Evolutionary conservation across 441 rosid genomes (phyloP), one percentile per base, ranked within the genome.

Genomic region (Omphalea diandra): DNA sequence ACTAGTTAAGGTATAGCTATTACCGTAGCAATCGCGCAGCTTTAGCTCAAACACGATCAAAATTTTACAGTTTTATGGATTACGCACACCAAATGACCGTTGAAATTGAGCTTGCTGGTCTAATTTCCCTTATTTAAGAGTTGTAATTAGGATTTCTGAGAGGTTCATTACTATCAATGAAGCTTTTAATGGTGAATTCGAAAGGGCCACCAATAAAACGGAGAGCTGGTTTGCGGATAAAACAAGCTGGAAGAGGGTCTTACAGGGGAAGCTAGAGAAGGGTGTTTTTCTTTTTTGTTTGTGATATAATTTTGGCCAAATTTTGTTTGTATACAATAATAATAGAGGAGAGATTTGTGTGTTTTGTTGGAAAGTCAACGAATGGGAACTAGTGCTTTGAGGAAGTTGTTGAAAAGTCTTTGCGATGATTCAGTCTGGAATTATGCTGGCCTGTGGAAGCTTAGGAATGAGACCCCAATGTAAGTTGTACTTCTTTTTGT

Each of bases 171-270:
- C 33, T 62, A 2, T 64, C 55, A 36, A 84, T 83, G 92, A 69
- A 74, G 31, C 44, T 52, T 62, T 71, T 69, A 72, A 67, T 77
- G 71, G 64, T 79, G 35, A 73, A 79, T 64, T 79, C 80, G 47
- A 75, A 67, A 10, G 85, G 85, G 53, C 88, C 87, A 49, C 90
- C 86, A 50, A 79, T 78, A 47, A 84, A 80, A 72, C 78, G 84
- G 64, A 76, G 83, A 65, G 87, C 87, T 9, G 84, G 88, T 12
- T 73, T 87, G 70, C 71, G 83, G 60, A 81, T 81, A 52, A 85
- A 84, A 59, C 90, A 79, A 65, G 87, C 93, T 12, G 93, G 93
- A 18, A 67, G 90, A 76, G 87, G 90, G 36, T 88, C 90, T 32
- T 86, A 86, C 43, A 75, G 87, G 9, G 93, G 83, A 20, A 82